A percentile compares a stretch with the other conserved stretches of the same genome.
phyloP scores from a whole-genome alignment of 768 basidiomycete species.

The Boletellus ananiceps region DNA sequence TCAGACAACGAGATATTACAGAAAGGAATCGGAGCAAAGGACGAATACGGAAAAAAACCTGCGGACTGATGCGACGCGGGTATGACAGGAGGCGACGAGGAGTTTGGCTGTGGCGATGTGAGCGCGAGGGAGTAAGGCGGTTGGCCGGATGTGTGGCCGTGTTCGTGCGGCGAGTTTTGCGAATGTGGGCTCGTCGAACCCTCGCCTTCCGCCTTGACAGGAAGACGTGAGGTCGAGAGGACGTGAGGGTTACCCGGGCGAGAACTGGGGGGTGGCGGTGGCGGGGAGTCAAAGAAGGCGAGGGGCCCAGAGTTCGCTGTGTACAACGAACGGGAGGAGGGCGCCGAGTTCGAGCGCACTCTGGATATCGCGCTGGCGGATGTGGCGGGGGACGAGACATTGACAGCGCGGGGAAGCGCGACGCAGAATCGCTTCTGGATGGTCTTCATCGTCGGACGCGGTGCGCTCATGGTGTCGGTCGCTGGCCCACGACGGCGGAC shows the following conservation, averaged over 20 bases:
- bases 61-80: slow-evolving; percentile 30
- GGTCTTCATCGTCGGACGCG: slow-evolving; percentile 43
- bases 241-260: slow-evolving; percentile 38
- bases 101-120: slow-evolving; percentile 38
- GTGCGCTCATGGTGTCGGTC: slow-evolving; percentile 29
- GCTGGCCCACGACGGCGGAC: background rate
- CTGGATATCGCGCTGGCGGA: slow-evolving; percentile 33
- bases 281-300: slow-evolving; percentile 39
- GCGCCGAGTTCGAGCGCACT: slow-evolving; percentile 41
- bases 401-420: slow-evolving; percentile 35
- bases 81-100: slow-evolving; percentile 26
- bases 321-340: slow-evolving; percentile 41
- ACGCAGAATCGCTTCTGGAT: slow-evolving; percentile 50
- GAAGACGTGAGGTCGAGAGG: slow-evolving; percentile 40
- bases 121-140: slow-evolving; percentile 42
- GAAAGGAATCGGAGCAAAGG: slow-evolving; percentile 30
- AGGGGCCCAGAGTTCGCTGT: slow-evolving; percentile 32
- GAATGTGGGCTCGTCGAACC: slow-evolving; percentile 31
- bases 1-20: slow-evolving; percentile 25
- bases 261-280: slow-evolving; percentile 36
- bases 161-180: slow-evolving; percentile 34
- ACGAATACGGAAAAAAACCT: slow-evolving; percentile 35
- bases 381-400: slow-evolving; percentile 20
- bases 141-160: slow-evolving; percentile 30
- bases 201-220: slow-evolving; percentile 45